Base-by-base conservation (phyloP, 208 protist species). In the Trypanosoma platydactyli region DNA sequence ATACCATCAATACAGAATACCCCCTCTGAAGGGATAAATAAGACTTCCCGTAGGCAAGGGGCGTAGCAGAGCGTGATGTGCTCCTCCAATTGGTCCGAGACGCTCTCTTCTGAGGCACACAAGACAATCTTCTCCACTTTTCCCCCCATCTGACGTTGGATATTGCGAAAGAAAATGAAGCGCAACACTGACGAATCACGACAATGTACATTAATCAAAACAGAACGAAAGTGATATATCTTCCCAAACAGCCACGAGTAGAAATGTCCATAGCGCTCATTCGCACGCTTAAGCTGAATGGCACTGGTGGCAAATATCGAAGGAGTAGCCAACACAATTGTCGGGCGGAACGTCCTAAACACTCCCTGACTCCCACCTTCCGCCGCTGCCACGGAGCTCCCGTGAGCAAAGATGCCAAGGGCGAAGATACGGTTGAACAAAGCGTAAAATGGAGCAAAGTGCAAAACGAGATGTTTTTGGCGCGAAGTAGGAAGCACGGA, bases 61-160 rank as follows among this genome's bases (percentile, higher is more conserved):
- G 84, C 79, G 66, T 90, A 94, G 71, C 88, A 94, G 3, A 96
- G 83, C 12, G 77, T 71, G 76, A 94, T 86, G 60, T 92, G 80
- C 71, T 94, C 88, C 48, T 86, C 56, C 65, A 94, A 54, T 20
- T 71, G 51, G 67, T 91, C 92, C 6, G 83, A 58, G 16, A 83
- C 83, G 57, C 79, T 88, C 68, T 92, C 86, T 69, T 94, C 76
- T n/a, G 86, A 77, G 6, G 76, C 68, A 45, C 61, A 75, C 27
- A 96, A 58, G 22, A 94, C 74, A 33, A 96, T 86, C 51, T 77
- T 81, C 35, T 79, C 75, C 30, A 96, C 83, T 15, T 61, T 63
- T 15, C 88, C 91, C 29, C 91, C 91, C 25, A 96, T 65, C 69
- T 91, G 84, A 25, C 57, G 63, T 46, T 81, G 67, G 45, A 83